phyloP scores from a whole-genome alignment of 2,329 filamentous ascomycete genomes.

The Penicillium sp. region DNA sequence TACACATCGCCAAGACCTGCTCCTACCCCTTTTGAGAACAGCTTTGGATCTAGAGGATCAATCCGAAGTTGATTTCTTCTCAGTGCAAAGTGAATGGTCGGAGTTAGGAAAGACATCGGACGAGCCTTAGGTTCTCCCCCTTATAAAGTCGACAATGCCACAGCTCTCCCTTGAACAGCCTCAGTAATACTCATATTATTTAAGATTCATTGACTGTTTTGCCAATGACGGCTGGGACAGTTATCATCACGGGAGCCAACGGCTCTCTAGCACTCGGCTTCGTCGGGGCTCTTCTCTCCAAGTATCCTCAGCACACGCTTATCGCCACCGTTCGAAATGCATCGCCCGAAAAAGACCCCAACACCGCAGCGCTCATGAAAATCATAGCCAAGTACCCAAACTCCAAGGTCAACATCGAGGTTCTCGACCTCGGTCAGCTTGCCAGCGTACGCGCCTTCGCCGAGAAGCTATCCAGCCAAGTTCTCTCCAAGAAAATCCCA shows the following conservation, averaged over 20 bases:
- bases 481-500: constrained; percentile 33
- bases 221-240: constrained; percentile 25
- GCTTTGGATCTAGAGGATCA: neutral
- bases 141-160: neutral
- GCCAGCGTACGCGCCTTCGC: constrained; percentile 41
- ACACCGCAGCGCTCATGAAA: constrained; percentile 29
- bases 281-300: constrained; percentile 27
- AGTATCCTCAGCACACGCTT: constrained; percentile 25
- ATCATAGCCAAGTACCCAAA: constrained; percentile 24
- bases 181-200: neutral
- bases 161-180: neutral
- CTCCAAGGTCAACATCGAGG: constrained; percentile 32
- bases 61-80: neutral
- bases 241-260: constrained; percentile 35
- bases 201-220: neutral
- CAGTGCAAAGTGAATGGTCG: neutral
- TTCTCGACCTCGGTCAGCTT: constrained; percentile 42
- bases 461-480: constrained; percentile 22
- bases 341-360: constrained; percentile 26
- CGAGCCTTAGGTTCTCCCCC: neutral
- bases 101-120: neutral
- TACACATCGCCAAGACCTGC: neutral
- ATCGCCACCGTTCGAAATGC: constrained; percentile 37
- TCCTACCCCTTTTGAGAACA: neutral
- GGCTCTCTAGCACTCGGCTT: constrained; percentile 37